A percentile compares a stretch with the other conserved stretches of the same genome.
Conservation (phyloP, 75 land plant species). For the Selaginella tamariscina region DNA sequence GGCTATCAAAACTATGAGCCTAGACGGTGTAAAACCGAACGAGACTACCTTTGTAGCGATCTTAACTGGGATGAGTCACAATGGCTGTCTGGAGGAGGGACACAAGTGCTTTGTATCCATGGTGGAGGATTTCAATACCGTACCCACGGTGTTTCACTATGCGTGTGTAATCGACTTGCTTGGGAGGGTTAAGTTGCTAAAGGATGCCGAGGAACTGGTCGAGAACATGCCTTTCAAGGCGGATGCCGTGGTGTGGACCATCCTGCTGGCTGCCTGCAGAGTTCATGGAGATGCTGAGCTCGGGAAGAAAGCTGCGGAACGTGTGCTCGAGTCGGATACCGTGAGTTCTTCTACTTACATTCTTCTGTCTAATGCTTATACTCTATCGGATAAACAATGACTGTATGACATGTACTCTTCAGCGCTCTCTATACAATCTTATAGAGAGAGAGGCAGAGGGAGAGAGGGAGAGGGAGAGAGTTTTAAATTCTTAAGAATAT, state of each 20-base stretch:
- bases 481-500: too few relatives aligned
- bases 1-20: too few relatives aligned
- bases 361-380: constrained; percentile 36
- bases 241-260: constrained; percentile 35
- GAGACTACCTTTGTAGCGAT: too few relatives aligned
- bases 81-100: too few relatives aligned
- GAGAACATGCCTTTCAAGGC: constrained; percentile 29
- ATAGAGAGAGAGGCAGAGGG: too few relatives aligned
- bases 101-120: constrained; percentile 36
- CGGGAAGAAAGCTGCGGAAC: constrained; percentile 30
- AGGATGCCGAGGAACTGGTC: constrained; percentile 33
- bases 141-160: constrained; percentile 40
- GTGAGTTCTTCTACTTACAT: constrained; percentile 34
- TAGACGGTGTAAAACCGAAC: too few relatives aligned
- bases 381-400: too few relatives aligned
- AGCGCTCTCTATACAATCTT: too few relatives aligned
- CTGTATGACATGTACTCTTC: too few relatives aligned
- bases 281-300: constrained; percentile 27
- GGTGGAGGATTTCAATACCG: constrained; percentile 21
- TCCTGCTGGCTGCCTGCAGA: constrained; percentile 37
- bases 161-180: constrained; percentile 48
- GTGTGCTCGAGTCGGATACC: constrained; percentile 39
- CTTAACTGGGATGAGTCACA: too few relatives aligned
- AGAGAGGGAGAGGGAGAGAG: too few relatives aligned
- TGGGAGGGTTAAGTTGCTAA: constrained; percentile 32